Evolutionary conservation across 768 basidiomycete genomes (phyloP).

Genomic region (Hygrophorus pudorinus): DNA sequence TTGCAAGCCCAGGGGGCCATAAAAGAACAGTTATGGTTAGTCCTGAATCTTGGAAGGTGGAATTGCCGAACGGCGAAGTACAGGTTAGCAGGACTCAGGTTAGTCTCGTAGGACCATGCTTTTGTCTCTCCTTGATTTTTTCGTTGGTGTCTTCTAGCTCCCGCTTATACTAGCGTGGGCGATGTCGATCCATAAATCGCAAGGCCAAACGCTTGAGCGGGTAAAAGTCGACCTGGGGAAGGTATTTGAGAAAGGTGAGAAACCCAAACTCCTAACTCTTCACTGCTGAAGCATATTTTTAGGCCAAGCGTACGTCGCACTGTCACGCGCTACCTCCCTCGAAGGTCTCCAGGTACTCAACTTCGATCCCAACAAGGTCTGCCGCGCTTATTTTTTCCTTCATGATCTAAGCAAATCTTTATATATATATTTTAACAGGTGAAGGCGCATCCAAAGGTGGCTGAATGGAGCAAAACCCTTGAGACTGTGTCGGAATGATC

Average conservation of each 20-base stretch:
- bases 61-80: slow-evolving; percentile 78
- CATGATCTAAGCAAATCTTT: background rate
- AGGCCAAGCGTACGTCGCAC: slow-evolving; percentile 89
- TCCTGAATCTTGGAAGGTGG: slow-evolving; percentile 78
- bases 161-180: slow-evolving; percentile 92
- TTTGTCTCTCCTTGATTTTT: background rate
- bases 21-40: slow-evolving; percentile 46
- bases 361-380: slow-evolving; percentile 67
- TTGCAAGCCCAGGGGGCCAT: slow-evolving; percentile 49
- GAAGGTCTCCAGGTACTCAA: slow-evolving; percentile 79
- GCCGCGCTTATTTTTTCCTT: slow-evolving; percentile 1
- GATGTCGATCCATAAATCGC: slow-evolving; percentile 97
- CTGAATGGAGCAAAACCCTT: slow-evolving; percentile 62
- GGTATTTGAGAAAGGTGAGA: slow-evolving; percentile 82
- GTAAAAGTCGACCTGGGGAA: slow-evolving; percentile 90
- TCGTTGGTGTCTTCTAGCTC: slow-evolving; percentile 35
- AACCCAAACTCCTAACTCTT: background rate
- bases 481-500: slow-evolving; percentile 31
- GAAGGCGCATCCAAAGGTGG: slow-evolving; percentile 61
- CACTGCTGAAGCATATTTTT: slow-evolving; percentile 6
- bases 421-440: slow-evolving; percentile 32
- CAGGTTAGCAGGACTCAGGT: slow-evolving; percentile 79
- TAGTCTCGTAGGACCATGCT: slow-evolving; percentile 11
- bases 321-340: slow-evolving; percentile 81
- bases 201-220: slow-evolving; percentile 91